phyloP scores from a whole-genome alignment of 1,139 yeast species.

The Hyphopichia fennica region DNA sequence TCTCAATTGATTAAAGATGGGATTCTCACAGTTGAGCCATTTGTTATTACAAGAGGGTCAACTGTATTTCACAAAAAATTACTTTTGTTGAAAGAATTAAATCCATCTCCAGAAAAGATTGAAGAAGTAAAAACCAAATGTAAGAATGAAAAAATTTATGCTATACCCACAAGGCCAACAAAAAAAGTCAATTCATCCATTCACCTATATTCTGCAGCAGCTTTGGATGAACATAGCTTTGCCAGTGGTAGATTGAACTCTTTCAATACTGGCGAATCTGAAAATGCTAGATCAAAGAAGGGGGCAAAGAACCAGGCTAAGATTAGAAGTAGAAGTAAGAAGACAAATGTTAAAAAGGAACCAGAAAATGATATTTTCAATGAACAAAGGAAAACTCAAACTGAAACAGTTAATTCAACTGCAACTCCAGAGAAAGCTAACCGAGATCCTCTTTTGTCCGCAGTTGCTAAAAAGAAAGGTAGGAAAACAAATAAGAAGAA shows the following conservation, averaged over 20 bases:
- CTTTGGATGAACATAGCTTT: background rate
- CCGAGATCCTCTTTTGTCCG: constrained; percentile 7
- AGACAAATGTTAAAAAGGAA: no score
- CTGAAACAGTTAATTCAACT: background rate
- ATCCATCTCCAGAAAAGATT: constrained; percentile 31
- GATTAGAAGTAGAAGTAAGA: no score
- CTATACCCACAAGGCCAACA: background rate
- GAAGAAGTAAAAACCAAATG: constrained; percentile 26
- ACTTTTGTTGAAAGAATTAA: constrained; percentile 28
- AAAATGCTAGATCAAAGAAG: no score
- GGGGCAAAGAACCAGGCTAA: no score
- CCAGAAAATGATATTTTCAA: no score
- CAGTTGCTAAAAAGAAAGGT: constrained; percentile 8
- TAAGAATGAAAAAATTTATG: constrained; percentile 8
- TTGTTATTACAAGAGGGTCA: constrained; percentile 29
- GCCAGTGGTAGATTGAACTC: no score
- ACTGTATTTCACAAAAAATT: constrained; percentile 31
- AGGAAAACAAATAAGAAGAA: constrained; percentile 9
- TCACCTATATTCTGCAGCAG: background rate
- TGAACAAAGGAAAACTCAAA: no score
- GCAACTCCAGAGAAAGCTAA: background rate
- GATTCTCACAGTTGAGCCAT: constrained; percentile 27
- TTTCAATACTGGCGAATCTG: no score
- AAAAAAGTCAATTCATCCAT: background rate
- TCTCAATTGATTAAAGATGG: constrained; percentile 21